Conservation (phyloP, 1,139 yeast species). For the Kodamaea alishanica region DNA sequence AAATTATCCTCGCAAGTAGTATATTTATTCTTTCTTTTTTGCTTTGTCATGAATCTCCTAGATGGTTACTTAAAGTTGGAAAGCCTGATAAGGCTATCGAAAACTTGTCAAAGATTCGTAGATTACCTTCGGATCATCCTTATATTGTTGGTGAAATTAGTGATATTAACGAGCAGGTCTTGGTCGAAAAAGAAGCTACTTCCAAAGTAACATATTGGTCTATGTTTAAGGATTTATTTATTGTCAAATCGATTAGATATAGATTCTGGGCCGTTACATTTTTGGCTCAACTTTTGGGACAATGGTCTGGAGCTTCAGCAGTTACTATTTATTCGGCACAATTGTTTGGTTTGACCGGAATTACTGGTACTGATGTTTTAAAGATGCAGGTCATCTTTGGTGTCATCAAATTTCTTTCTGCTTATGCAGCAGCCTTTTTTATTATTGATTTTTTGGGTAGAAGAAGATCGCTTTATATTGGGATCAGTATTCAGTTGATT, state of each 20-base stretch:
- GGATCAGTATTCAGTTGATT: constrained; percentile 33
- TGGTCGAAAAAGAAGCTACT: constrained; percentile 34
- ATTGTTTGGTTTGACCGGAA: constrained; percentile 51
- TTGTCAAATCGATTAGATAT: constrained; percentile 37
- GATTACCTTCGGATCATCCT: constrained; percentile 49
- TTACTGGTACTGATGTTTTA: constrained; percentile 32
- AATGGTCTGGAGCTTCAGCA: constrained; percentile 64
- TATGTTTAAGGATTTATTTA: constrained; percentile 31
- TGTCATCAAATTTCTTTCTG: constrained; percentile 43
- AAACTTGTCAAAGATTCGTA: constrained; percentile 44
- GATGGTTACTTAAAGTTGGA: constrained; percentile 42
- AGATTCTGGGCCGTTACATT: constrained; percentile 44
- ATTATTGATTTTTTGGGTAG: constrained; percentile 47
- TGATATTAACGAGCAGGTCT: constrained; percentile 46
- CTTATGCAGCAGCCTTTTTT: constrained; percentile 46
- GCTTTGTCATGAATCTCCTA: constrained; percentile 42
- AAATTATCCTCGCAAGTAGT: constrained; percentile 41
- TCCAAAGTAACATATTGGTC: constrained; percentile 23
- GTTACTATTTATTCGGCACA: constrained; percentile 45
- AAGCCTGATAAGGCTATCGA: constrained; percentile 33
- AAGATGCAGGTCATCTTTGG: constrained; percentile 49
- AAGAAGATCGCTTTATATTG: constrained; percentile 37
- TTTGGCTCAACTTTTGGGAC: constrained; percentile 50
- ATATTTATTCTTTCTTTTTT: constrained; percentile 35
- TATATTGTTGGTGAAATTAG: constrained; percentile 51